Base-by-base conservation (phyloP, 495 filamentous ascomycete species). In the Penicillium flavigenum region DNA sequence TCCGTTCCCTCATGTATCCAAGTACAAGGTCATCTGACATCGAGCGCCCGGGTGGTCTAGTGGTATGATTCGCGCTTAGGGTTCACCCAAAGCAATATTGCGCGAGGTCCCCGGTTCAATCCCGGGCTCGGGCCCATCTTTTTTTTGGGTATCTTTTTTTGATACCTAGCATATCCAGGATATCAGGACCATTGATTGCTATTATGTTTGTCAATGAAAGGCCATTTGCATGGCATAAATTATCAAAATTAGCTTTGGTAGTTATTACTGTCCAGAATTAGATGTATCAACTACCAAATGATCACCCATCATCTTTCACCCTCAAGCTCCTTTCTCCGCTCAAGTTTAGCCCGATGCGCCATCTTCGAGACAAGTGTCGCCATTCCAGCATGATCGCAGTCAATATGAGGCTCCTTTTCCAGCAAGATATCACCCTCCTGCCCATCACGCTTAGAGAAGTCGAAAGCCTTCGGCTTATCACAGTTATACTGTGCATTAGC, bases 51-150 rank as follows among this genome's bases (percentile, higher is more conserved):
- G 62, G 63, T 71, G 63, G 68, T 70, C 63, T 70, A 70, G 64
- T 71, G 69, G 71, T 72, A 73, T 72, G 65, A 72, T 72, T 74
- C 71, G 68, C 67, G 67, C 70, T 73, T 70, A 72, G 70, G 65
- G 66, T 66, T 44, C 55, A 51, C 34, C 49, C 49, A 39, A 51
- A 51, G 49, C 49, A 41, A 3, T 16, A 24, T 10, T 51, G 49
- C 49, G 49, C 32, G 49, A 51, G 49, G 49, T 51, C 49, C 49
- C 49, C 32, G 32, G 49, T 51, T 51, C 49, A 27, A 27, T 29
- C 27, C 27, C 27, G 27, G 27, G 27, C 27, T 29, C 27, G 27
- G 27, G 27, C 27, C 27, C 27, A 8, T 29, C 7, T 9, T 9
- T 9, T 29, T 29, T 26, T 26, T 5, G 22, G 22, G 22, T 1